Evolutionary conservation across 257 asterid species (phyloP).

Genomic region (Nicotiana attenuata): DNA sequence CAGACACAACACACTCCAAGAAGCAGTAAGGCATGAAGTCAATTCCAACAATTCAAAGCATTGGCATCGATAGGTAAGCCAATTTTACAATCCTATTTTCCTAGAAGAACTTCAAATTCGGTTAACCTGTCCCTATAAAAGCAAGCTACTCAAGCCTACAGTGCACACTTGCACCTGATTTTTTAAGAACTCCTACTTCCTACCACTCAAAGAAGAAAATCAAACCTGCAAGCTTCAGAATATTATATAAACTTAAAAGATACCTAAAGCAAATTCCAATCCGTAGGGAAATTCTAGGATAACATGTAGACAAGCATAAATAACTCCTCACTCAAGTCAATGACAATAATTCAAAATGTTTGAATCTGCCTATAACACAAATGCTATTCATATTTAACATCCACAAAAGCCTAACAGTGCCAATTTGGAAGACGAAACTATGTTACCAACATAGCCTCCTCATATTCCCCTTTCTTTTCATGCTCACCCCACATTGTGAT

Average conservation of each 20-base stretch:
- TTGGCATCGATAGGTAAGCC: not conserved
- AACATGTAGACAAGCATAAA: not conserved
- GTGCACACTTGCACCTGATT: not conserved
- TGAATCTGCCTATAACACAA: not conserved
- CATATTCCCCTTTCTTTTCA: not conserved
- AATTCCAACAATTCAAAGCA: not conserved
- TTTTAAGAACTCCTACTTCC: not conserved
- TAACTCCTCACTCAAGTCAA: not conserved
- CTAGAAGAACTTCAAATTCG: not conserved
- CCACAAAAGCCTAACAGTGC: not conserved
- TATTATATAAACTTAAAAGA: not conserved
- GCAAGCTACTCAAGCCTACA: not conserved
- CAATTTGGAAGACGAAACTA: not conserved
- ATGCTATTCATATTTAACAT: not conserved
- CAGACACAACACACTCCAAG: not conserved
- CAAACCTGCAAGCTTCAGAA: not conserved
- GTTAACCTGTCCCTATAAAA: not conserved
- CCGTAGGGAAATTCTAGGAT: not conserved
- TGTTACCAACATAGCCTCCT: not conserved
- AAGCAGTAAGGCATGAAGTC: not conserved
- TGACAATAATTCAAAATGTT: not conserved
- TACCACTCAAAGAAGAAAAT: not conserved
- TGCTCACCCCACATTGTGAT: not conserved
- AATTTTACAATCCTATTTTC: not conserved
- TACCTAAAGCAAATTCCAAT: not conserved